These are phyloP conservation scores for Citrullus amarus DNA, from an alignment of 306 rosid genomes.

Conservation along the genomic window DNA sequence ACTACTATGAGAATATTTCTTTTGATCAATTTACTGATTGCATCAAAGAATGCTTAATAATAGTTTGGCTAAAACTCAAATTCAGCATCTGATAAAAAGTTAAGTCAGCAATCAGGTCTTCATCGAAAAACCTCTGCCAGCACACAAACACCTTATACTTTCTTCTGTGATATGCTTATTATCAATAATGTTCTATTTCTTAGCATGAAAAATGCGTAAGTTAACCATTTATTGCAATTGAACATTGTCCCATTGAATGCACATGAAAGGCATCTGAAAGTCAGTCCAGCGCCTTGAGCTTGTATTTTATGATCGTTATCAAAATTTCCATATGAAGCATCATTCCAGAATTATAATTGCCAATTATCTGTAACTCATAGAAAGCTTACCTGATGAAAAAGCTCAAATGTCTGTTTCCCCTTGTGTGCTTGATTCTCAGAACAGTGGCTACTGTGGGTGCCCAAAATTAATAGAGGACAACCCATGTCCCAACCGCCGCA, in stretches of 20 bases:
- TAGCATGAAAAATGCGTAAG: not conserved
- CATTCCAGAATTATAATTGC: not conserved
- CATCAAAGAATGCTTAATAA: not conserved
- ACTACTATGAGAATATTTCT: not conserved
- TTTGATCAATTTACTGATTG: not conserved
- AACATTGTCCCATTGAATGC: not conserved
- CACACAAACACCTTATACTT: not conserved
- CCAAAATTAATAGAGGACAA: conserved; percentile 71
- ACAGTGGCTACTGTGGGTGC: conserved; percentile 44
- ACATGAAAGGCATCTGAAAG: not conserved
- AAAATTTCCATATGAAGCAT: not conserved
- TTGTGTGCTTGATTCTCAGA: conserved; percentile 31
- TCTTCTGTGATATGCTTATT: not conserved
- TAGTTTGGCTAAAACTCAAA: not conserved
- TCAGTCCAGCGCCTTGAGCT: not conserved
- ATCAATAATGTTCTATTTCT: not conserved
- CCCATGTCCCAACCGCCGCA: conserved; percentile 99
- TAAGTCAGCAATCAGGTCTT: not conserved
- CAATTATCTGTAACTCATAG: conserved; percentile 9
- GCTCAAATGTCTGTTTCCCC: conserved; percentile 47
- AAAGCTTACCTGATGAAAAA: conserved; percentile 64
- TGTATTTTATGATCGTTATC: not conserved
- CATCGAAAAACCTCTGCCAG: not conserved
- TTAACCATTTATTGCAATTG: not conserved
- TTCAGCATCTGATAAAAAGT: not conserved